Conservation (phyloP, 2,329 filamentous ascomycete genomes). For the Canariomyces notabilis region DNA sequence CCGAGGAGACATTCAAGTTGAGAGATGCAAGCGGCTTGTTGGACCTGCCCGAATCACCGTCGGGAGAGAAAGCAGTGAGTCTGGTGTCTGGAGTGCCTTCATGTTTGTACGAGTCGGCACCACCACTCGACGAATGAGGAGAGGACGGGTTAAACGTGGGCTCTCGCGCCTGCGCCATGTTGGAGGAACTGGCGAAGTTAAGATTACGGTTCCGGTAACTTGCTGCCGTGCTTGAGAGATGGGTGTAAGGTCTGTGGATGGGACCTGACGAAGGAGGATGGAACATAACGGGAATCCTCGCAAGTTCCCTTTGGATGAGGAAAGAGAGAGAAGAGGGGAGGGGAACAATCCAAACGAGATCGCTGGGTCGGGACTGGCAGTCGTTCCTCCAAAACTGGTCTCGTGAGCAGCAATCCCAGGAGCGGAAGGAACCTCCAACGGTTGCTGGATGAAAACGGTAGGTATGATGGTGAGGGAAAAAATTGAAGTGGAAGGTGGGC, state of each 20-base stretch:
- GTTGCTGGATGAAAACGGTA: background rate
- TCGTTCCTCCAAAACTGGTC: constrained; percentile 11
- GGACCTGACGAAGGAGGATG: constrained; percentile 16
- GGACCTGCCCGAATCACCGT: constrained; percentile 46
- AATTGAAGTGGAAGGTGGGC: background rate
- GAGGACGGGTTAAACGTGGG: constrained; percentile 41
- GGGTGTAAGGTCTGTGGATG: constrained; percentile 3
- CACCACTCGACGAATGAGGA: constrained; percentile 47
- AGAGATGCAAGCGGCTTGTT: constrained; percentile 34
- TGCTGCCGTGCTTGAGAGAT: constrained; percentile 1
- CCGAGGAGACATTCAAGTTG: constrained; percentile 27
- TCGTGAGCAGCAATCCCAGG: background rate
- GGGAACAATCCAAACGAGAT: constrained; percentile 12
- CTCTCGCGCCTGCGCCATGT: constrained; percentile 40
- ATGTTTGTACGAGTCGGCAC: constrained; percentile 49
- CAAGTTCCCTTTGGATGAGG: background rate
- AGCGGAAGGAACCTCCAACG: background rate
- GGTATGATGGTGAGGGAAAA: background rate
- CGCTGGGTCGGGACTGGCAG: constrained; percentile 3
- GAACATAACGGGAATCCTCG: constrained; percentile 9
- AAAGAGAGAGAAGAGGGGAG: constrained; percentile 5
- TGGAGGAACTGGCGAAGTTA: constrained; percentile 16
- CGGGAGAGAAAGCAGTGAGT: constrained; percentile 59
- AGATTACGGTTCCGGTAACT: background rate
- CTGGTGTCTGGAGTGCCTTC: constrained; percentile 60